Conservation (phyloP, 345 rosid genomes). For the Rhodomyrtus tomentosa region DNA sequence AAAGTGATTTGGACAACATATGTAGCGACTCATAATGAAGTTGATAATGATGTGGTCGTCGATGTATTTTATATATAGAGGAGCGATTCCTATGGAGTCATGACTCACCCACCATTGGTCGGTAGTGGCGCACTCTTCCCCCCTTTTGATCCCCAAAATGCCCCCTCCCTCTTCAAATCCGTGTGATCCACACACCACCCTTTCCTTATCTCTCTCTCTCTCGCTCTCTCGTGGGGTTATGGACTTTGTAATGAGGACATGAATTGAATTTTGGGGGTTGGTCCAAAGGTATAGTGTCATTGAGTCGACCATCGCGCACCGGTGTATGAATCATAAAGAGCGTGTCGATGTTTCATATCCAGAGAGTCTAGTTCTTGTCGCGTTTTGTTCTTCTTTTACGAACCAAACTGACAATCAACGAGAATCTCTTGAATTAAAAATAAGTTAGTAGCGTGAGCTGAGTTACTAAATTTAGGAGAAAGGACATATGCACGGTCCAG, state of each 20-base stretch:
- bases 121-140: conserved; percentile 6
- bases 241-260: background rate
- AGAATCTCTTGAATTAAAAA: background rate
- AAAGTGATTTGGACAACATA: background rate
- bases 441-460: background rate
- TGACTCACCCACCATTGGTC: background rate
- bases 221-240: background rate
- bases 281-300: no score
- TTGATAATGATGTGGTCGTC: background rate
- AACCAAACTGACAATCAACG: background rate
- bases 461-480: background rate
- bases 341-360: background rate
- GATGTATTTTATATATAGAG: background rate
- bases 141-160: background rate
- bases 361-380: background rate
- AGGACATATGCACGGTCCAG: no score
- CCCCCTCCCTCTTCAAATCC: background rate
- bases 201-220: background rate
- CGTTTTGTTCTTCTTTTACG: background rate
- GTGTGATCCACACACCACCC: background rate
- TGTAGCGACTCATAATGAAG: background rate
- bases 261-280: background rate
- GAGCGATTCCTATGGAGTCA: background rate
- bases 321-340: background rate
- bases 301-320: no score